phyloP scores from a whole-genome alignment of 2,329 filamentous ascomycete species.

The Penicillium sp. region DNA sequence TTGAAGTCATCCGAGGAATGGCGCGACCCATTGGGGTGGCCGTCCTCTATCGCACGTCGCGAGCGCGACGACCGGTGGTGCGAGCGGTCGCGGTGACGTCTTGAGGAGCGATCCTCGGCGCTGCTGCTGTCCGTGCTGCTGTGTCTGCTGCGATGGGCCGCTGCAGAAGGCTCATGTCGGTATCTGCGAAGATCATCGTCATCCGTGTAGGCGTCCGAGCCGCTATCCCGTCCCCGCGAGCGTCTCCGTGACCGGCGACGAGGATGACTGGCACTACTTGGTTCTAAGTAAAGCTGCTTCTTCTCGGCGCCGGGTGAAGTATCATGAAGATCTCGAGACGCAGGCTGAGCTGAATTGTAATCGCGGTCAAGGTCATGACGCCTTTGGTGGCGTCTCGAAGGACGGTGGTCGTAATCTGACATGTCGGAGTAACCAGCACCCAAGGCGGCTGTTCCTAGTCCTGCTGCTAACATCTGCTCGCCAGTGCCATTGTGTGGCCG shows the following conservation, averaged over 20 bases:
- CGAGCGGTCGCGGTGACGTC: constrained; percentile 20
- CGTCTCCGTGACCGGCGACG: constrained; percentile 25
- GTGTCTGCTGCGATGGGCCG: constrained; percentile 20
- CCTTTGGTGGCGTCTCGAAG: constrained; percentile 21
- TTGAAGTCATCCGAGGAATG: constrained; percentile 18
- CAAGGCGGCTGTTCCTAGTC: constrained; percentile 36
- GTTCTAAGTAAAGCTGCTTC: constrained; percentile 19
- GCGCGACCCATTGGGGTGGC: constrained; percentile 14
- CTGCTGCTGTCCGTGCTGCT: constrained; percentile 28
- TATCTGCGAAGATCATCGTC: constrained; percentile 34
- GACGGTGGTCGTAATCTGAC: constrained; percentile 26
- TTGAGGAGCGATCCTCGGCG: constrained; percentile 15
- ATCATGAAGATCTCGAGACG: constrained; percentile 14
- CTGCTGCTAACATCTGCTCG: constrained; percentile 20
- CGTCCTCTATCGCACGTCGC: constrained; percentile 19
- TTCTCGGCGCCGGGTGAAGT: constrained; percentile 1
- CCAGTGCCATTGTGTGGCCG: constrained; percentile 14
- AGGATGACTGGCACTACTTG: constrained; percentile 10
- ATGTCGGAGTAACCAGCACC: constrained; percentile 36
- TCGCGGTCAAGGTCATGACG: constrained; percentile 22
- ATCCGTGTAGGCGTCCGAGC: constrained; percentile 29
- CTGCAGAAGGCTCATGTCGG: constrained; percentile 24
- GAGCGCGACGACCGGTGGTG: constrained; percentile 26
- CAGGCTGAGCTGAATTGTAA: constrained; percentile 10
- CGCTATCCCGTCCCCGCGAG: constrained; percentile 24